phyloP scores from a whole-genome alignment of 2,329 filamentous ascomycete genomes.

The Ambrosiella beaveri region DNA sequence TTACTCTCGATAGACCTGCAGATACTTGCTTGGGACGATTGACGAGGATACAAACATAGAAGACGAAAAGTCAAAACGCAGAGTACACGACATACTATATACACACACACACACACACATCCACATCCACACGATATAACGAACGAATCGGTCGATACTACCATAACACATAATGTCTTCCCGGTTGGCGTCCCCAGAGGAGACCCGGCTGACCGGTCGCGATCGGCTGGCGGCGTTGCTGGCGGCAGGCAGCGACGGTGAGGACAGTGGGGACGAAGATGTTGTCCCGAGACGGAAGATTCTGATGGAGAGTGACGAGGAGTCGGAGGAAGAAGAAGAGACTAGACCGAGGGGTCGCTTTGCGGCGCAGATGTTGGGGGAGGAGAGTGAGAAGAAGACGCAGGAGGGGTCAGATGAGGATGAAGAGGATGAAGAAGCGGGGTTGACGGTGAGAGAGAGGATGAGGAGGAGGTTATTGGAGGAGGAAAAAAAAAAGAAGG shows the following conservation, averaged over 20 bases:
- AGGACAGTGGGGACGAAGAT: slow-evolving; percentile 18
- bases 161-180: slow-evolving; percentile 6
- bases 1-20: too few relatives aligned
- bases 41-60: too few relatives aligned
- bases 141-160: too few relatives aligned
- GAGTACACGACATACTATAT: too few relatives aligned
- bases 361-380: slow-evolving; percentile 43
- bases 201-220: slow-evolving; percentile 26
- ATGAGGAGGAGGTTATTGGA: slow-evolving; percentile 10
- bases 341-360: slow-evolving; percentile 43
- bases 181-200: slow-evolving; percentile 5
- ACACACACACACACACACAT: neutral
- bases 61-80: too few relatives aligned
- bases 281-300: slow-evolving; percentile 36
- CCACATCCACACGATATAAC: too few relatives aligned
- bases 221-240: slow-evolving; percentile 39
- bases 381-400: slow-evolving; percentile 11
- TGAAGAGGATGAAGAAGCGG: slow-evolving; percentile 19
- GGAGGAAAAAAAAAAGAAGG: slow-evolving; percentile 19
- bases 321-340: slow-evolving; percentile 14
- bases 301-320: slow-evolving; percentile 15
- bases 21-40: too few relatives aligned
- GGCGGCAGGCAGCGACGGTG: slow-evolving; percentile 34
- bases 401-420: slow-evolving; percentile 24
- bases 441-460: slow-evolving; percentile 7